Percentiles rank a stretch among this genome's conserved stretches.
Conservation (phyloP, 306 rosid genomes). For the Aeschynomene evenia region DNA sequence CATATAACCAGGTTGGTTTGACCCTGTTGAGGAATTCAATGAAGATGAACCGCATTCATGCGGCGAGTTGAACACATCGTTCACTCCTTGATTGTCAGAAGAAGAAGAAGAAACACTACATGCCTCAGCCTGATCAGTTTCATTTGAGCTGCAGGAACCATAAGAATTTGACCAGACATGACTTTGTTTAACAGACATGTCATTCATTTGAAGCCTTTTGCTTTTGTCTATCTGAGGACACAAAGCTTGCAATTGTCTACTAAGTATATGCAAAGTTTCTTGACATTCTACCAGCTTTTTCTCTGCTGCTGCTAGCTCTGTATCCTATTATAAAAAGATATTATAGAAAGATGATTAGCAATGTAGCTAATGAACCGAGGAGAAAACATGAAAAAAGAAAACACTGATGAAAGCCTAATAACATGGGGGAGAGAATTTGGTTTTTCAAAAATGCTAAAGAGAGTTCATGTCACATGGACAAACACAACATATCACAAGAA, state of each 20-base stretch:
- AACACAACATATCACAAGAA: not conserved
- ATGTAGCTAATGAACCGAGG: not conserved
- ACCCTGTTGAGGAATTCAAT: conserved; percentile 43
- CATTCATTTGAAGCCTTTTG: conserved; percentile 57
- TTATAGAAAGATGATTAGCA: not conserved
- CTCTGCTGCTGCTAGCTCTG: conserved; percentile 78
- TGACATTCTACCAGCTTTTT: conserved; percentile 88
- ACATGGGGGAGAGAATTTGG: not conserved
- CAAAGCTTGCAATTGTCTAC: conserved; percentile 70
- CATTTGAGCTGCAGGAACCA: conserved; percentile 39
- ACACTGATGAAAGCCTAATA: not conserved
- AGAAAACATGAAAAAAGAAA: not conserved
- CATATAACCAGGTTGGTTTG: conserved; percentile 38
- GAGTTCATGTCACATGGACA: not conserved
- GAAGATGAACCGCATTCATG: conserved; percentile 36
- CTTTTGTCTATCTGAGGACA: conserved; percentile 62
- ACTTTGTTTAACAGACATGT: conserved; percentile 44
- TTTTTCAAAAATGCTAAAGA: not conserved
- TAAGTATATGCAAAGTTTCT: conserved; percentile 78
- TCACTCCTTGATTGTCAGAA: conserved; percentile 44
- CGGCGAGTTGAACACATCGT: conserved; percentile 53
- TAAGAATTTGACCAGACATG: conserved; percentile 44
- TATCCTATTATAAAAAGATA: conserved; percentile 41
- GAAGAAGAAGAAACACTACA: conserved; percentile 45
- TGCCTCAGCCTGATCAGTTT: conserved; percentile 51